phyloP scores from a whole-genome alignment of 768 basidiomycete genomes.

The Peribolospora kevripleyi region DNA sequence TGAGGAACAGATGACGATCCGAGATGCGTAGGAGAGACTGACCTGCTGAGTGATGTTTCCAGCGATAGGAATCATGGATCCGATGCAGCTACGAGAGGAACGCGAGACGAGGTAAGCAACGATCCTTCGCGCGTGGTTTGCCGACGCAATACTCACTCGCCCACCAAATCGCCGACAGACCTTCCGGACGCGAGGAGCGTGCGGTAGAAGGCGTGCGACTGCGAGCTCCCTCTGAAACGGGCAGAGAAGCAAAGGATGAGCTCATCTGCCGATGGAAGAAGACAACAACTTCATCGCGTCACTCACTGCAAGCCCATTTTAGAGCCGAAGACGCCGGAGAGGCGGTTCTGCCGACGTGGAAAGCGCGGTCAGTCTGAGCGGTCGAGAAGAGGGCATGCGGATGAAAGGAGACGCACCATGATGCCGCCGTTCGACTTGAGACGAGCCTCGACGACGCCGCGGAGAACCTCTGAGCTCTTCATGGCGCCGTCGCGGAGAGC shows the following conservation, averaged over 20 bases:
- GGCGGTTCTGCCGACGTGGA: background rate
- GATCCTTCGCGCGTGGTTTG: background rate
- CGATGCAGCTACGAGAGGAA: background rate
- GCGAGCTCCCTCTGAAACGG: background rate
- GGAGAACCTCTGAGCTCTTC: background rate
- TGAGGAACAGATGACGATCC: conserved; percentile 1
- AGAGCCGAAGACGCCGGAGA: background rate
- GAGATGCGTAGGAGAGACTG: background rate
- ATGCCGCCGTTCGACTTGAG: background rate
- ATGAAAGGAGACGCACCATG: background rate
- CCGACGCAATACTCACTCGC: background rate
- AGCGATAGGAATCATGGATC: background rate
- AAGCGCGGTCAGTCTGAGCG: background rate
- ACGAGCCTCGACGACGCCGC: background rate
- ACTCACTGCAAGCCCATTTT: background rate
- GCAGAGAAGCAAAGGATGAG: background rate
- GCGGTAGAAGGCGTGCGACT: background rate
- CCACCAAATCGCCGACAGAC: background rate
- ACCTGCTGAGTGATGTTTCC: conserved; percentile 1
- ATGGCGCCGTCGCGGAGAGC: conserved; percentile 2
- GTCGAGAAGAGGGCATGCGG: background rate
- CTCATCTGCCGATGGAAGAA: too few species aligned
- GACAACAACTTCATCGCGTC: too few species aligned
- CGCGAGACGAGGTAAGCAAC: too few species aligned
- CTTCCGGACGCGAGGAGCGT: background rate